phyloP scores from a whole-genome alignment of 768 basidiomycete genomes.

The Mycena crocata region DNA sequence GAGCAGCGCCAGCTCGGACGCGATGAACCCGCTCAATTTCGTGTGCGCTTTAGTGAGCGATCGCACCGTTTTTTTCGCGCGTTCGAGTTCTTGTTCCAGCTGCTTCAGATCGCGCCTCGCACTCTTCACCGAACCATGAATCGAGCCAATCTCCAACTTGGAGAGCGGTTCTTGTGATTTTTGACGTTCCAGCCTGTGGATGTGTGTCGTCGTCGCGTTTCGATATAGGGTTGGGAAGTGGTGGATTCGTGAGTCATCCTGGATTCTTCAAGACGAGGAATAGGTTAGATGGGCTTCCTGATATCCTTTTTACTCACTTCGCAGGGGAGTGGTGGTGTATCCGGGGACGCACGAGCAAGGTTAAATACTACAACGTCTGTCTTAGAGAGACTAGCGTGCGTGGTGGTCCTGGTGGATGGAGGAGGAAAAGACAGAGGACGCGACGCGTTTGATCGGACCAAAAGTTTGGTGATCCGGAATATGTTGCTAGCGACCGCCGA shows the following conservation, averaged over 20 bases:
- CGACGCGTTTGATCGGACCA: slow-evolving; percentile 18
- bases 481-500: too few species aligned
- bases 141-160: slow-evolving; percentile 12
- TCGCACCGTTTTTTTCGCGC: not conserved
- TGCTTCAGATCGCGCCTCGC: not conserved
- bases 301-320: too few species aligned
- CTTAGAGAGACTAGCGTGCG: not conserved
- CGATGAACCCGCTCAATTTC: not conserved
- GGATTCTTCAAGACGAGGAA: too few species aligned
- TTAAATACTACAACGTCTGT: too few species aligned
- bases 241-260: not conserved
- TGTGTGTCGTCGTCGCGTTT: slow-evolving; percentile 11
- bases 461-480: too few species aligned
- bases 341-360: not conserved
- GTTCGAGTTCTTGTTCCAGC: not conserved
- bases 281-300: too few species aligned
- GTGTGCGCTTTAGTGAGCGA: not conserved
- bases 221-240: not conserved
- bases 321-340: too few species aligned
- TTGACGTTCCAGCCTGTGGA: slow-evolving; percentile 15
- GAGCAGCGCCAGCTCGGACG: slow-evolving; percentile 15
- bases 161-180: slow-evolving; percentile 14
- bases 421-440: not conserved
- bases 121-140: not conserved
- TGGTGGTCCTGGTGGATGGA: not conserved